Conservation (phyloP, 768 basidiomycete genomes). For the Tulasnella sp. region DNA sequence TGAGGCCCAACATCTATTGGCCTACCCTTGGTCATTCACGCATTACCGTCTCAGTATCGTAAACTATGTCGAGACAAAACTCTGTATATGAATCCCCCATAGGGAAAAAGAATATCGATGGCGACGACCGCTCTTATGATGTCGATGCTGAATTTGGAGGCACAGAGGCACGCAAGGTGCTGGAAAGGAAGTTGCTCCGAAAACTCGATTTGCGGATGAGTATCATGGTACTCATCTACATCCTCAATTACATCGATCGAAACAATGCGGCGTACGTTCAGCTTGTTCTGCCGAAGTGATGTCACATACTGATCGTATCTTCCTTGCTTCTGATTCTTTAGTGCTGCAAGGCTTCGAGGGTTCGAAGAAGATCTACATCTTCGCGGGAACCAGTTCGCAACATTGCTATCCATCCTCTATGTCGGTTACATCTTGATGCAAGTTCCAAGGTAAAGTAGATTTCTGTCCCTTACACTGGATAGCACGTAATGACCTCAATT, state of each 20-base stretch:
- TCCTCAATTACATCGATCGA: slow-evolving; percentile 48
- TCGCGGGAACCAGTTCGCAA: slow-evolving; percentile 48
- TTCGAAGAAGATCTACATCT: slow-evolving; percentile 37
- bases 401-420: slow-evolving; percentile 53
- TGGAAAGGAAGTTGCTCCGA: slow-evolving; percentile 41
- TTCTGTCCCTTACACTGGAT: slow-evolving; percentile 8
- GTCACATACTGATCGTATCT: not conserved
- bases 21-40: too few relatives aligned
- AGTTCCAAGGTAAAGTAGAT: slow-evolving; percentile 32
- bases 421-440: slow-evolving; percentile 60
- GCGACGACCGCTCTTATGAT: too few relatives aligned
- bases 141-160: slow-evolving; percentile 36
- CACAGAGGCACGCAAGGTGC: slow-evolving; percentile 31
- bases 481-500: slow-evolving; percentile 18
- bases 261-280: slow-evolving; percentile 50
- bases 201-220: slow-evolving; percentile 37
- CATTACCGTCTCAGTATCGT: too few relatives aligned
- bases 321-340: not conserved
- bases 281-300: not conserved
- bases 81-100: too few relatives aligned
- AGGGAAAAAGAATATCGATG: too few relatives aligned
- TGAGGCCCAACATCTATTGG: too few relatives aligned
- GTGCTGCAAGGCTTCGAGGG: slow-evolving; percentile 55
- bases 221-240: slow-evolving; percentile 35
- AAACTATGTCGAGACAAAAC: too few relatives aligned